A percentile compares a stretch with the other conserved stretches of the same genome.
These are phyloP conservation scores for Leccinum fibrillosum DNA, from an alignment of 768 basidiomycete species.

Conservation along the genomic window DNA sequence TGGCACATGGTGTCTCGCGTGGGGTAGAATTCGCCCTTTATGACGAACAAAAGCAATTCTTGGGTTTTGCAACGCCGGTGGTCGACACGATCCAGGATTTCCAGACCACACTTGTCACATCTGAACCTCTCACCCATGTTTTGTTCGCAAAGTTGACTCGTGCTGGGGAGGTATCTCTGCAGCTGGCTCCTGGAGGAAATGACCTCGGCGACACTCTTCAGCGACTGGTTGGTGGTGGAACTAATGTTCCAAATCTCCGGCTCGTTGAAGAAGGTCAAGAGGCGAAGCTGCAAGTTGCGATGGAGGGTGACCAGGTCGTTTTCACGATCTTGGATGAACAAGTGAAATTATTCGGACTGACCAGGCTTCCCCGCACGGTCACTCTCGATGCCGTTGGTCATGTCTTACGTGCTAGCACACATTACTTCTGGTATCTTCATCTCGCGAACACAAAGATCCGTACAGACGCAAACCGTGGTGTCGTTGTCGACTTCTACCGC, in stretches of 20 bases:
- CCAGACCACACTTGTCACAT: conserved; percentile 1
- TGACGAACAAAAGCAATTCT: not conserved
- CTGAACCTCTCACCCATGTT: not conserved
- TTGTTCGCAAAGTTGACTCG: conserved; percentile 3
- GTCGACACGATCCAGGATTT: conserved; percentile 12
- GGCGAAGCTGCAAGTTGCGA: conserved; percentile 1
- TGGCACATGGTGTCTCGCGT: conserved; percentile 21
- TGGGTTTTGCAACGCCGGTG: not conserved
- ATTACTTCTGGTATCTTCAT: not conserved
- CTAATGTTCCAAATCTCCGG: not conserved
- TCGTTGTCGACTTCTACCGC: not conserved
- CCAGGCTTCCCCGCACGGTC: not conserved
- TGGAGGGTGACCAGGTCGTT: not conserved
- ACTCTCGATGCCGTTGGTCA: not conserved
- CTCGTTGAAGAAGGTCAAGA: not conserved
- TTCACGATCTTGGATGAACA: not conserved
- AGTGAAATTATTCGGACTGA: not conserved
- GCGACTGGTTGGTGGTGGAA: not conserved
- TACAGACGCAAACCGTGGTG: not conserved
- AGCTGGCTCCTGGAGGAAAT: not conserved
- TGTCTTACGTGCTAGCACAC: not conserved
- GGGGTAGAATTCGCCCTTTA: conserved; percentile 21
- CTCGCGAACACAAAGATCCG: not conserved
- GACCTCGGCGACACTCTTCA: not conserved
- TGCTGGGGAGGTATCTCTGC: not conserved